These are phyloP conservation scores for Fusarium scirpi DNA, from an alignment of 2,329 filamentous ascomycete species.

Conservation along the genomic window DNA sequence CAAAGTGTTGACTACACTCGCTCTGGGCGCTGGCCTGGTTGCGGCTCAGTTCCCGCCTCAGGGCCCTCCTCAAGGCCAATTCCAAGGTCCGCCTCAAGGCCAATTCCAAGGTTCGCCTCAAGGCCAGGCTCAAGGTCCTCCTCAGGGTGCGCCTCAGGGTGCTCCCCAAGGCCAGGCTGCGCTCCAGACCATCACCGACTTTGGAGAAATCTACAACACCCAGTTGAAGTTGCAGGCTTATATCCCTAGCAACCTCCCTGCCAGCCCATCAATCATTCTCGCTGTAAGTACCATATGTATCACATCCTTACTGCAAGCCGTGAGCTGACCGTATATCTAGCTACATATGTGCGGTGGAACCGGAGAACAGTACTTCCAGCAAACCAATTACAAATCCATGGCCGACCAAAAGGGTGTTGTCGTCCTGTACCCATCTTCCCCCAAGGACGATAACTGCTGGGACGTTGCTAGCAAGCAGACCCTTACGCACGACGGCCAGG, in stretches of 20 bases:
- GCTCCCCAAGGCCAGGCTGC: background rate
- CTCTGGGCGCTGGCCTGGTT: conserved; percentile 11
- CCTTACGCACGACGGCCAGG: conserved; percentile 13
- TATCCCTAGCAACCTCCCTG: conserved; percentile 6
- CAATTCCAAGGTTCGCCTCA: too few species aligned
- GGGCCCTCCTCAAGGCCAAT: too few species aligned
- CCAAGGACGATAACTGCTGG: conserved; percentile 10
- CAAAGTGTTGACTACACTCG: conserved; percentile 1
- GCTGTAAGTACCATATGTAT: background rate
- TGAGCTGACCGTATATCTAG: background rate
- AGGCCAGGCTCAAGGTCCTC: too few species aligned
- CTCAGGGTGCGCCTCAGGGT: too few species aligned
- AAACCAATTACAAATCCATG: conserved; percentile 6
- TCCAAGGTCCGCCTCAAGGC: too few species aligned
- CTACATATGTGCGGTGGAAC: conserved; percentile 1
- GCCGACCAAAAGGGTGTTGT: conserved; percentile 8
- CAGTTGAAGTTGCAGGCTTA: conserved; percentile 7
- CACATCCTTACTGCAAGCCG: accelerated
- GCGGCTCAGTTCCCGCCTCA: background rate
- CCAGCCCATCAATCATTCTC: conserved; percentile 8
- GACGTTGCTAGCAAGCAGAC: conserved; percentile 13
- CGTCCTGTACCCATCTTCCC: conserved; percentile 2
- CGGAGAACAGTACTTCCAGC: conserved; percentile 9
- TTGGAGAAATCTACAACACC: conserved; percentile 6
- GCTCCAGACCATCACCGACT: conserved; percentile 16